Evolutionary conservation across 1,284 basidiomycete species (phyloP), one percentile per base, ranked within the genome.

Genomic region (Irpex lacteus): DNA sequence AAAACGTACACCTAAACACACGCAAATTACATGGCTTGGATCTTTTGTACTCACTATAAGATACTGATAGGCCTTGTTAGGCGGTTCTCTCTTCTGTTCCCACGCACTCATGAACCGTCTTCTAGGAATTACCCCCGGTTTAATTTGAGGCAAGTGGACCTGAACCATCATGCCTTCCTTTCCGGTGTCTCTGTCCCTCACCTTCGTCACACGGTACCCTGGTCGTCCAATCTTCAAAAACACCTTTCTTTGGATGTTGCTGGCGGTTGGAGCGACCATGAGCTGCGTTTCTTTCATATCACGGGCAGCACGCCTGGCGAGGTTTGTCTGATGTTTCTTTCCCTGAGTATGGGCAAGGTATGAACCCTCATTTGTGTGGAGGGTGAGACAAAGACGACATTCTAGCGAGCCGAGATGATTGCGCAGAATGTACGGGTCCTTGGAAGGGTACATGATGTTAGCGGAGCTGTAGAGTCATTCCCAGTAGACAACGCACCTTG

Each of bases 291-390:
- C 96, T 75, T 98, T 97, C 60, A 95, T 92, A 81, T 99, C 98
- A 63, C 91, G 87, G 9, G 97, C 97, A 0, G 98, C 98, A 70
- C 98, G 89, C 55, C 98, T 87, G 3, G 97, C 98, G 40, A 99
- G 88, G 75, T 99, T 99, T 1, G 97, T 98, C 77, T 99, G 98
- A 74, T 99, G 98, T 77, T 99, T 99, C 81, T 99, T 99, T 36
- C 98, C 98, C 81, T 99, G 98, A 0, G 98, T 99, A 72, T 99
- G 98, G 0, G 98, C 97, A 57, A 99, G 91, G 77, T 99, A 99
- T 19, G 96, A 98, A 32, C 98, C 98, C 80, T 99, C 98, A 75
- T 99, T 99, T 26, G 98, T 98, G 80, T 99, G 98, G 5, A 99
- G 86, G 0, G 98, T 99, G 47, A 99, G 81, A 77, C 98, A 99